Percentiles rank a stretch among this genome's conserved stretches.
Evolutionary conservation across 305 asterid species (phyloP).

Genomic region (Fraxinus baroniana): DNA sequence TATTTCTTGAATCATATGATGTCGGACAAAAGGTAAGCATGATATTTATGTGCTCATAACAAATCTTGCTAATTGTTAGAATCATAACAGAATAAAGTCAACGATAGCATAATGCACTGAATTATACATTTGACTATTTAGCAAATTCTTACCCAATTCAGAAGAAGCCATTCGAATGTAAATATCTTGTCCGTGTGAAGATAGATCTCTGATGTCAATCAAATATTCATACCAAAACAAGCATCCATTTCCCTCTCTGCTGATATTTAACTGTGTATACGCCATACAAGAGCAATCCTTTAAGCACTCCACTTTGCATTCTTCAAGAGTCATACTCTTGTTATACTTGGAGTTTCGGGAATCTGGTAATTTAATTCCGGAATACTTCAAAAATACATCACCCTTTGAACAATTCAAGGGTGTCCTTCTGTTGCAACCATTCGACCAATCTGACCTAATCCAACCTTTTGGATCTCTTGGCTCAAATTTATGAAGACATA

Average conservation of each 20-base stretch:
- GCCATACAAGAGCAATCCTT: constrained; percentile 21
- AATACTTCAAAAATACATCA: constrained; percentile 15
- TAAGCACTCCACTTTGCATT: constrained; percentile 14
- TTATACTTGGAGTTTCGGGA: not conserved
- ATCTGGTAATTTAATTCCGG: constrained; percentile 12
- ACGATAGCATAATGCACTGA: not conserved
- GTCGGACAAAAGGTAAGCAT: not conserved
- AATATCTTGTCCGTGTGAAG: not conserved
- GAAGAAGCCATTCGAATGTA: not conserved
- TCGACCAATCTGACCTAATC: constrained; percentile 16
- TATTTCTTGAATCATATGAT: too few relatives aligned
- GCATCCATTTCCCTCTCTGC: constrained; percentile 23
- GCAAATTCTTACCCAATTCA: not conserved
- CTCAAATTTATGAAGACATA: constrained; percentile 1
- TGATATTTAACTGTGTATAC: constrained; percentile 9
- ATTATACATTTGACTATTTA: not conserved
- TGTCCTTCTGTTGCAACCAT: constrained; percentile 16
- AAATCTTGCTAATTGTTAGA: not conserved
- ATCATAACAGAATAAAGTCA: not conserved
- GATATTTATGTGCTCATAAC: not conserved
- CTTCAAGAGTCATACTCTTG: constrained; percentile 10
- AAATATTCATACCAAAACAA: constrained; percentile 8
- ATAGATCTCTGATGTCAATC: not conserved
- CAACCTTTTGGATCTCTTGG: not conserved
- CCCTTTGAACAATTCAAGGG: constrained; percentile 9